These are phyloP conservation scores for Psilocybe sp. DNA, from an alignment of 768 basidiomycete species.

Conservation along the genomic window DNA sequence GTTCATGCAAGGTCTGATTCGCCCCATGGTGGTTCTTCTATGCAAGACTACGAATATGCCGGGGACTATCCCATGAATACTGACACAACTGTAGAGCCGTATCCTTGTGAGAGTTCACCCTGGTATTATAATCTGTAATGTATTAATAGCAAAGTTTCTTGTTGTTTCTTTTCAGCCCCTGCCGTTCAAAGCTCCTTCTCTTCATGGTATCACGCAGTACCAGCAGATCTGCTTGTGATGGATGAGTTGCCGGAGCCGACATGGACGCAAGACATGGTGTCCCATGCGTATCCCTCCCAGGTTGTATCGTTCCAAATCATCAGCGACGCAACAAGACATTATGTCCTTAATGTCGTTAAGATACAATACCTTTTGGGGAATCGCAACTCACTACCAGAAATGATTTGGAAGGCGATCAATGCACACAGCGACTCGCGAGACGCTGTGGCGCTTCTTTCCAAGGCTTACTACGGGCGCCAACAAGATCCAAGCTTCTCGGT, in stretches of 20 bases:
- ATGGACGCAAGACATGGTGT: neutral
- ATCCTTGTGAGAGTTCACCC: neutral
- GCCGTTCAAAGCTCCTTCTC: constrained; percentile 28
- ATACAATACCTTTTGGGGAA: constrained; percentile 73
- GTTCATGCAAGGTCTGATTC: too few species aligned
- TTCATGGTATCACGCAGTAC: constrained; percentile 15
- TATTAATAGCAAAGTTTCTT: constrained; percentile 20
- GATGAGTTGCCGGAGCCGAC: constrained; percentile 10
- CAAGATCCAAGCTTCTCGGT: constrained; percentile 17
- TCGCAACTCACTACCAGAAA: constrained; percentile 34
- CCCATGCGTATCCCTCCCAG: constrained; percentile 12
- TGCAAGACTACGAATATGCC: too few species aligned
- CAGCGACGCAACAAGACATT: constrained; percentile 36
- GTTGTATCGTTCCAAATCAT: constrained; percentile 17
- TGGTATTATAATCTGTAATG: constrained; percentile 16
- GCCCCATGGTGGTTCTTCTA: too few species aligned
- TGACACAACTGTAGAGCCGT: too few species aligned
- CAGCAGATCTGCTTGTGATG: constrained; percentile 6
- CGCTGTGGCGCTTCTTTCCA: constrained; percentile 61
- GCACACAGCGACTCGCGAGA: constrained; percentile 44
- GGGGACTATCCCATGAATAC: too few species aligned
- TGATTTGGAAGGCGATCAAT: constrained; percentile 53
- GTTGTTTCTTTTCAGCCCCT: constrained; percentile 20
- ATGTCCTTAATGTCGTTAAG: constrained; percentile 59
- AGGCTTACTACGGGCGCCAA: constrained; percentile 44